Conservation (phyloP, 768 basidiomycete genomes). For the Trametes villosa region DNA sequence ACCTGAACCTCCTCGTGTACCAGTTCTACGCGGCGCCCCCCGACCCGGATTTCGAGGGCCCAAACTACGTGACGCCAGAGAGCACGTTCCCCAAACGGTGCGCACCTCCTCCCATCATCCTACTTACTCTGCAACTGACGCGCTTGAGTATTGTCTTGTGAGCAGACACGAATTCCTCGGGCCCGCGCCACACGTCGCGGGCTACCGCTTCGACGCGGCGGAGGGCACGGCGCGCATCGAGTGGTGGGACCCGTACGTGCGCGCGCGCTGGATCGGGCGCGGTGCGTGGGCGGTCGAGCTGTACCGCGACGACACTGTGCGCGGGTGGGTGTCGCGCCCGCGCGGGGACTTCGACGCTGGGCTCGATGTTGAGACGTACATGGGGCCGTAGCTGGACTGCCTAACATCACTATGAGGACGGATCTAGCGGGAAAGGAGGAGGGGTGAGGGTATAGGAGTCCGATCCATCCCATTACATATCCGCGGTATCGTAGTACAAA, state of each 20-base stretch:
- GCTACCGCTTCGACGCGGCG: background rate
- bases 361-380: too few species aligned
- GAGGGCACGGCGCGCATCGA: constrained; percentile 1
- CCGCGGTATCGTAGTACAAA: constrained; percentile 2
- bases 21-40: background rate
- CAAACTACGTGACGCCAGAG: background rate
- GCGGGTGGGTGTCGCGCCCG: constrained; percentile 8
- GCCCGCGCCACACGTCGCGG: constrained; percentile 7
- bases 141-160: too few species aligned
- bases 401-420: too few species aligned
- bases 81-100: background rate
- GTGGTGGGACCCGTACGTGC: constrained; percentile 9
- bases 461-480: background rate
- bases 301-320: constrained; percentile 8
- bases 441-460: too few species aligned
- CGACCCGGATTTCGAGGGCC: background rate
- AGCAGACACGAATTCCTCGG: constrained; percentile 9
- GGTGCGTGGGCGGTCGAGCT: constrained; percentile 3
- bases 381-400: too few species aligned
- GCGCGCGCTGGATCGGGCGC: background rate
- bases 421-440: too few species aligned
- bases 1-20: constrained; percentile 2
- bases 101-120: background rate
- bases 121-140: background rate
- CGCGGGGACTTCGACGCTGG: background rate